These are phyloP conservation scores for Podaxis mareebaensis DNA, from an alignment of 768 basidiomycete species.

Conservation along the genomic window DNA sequence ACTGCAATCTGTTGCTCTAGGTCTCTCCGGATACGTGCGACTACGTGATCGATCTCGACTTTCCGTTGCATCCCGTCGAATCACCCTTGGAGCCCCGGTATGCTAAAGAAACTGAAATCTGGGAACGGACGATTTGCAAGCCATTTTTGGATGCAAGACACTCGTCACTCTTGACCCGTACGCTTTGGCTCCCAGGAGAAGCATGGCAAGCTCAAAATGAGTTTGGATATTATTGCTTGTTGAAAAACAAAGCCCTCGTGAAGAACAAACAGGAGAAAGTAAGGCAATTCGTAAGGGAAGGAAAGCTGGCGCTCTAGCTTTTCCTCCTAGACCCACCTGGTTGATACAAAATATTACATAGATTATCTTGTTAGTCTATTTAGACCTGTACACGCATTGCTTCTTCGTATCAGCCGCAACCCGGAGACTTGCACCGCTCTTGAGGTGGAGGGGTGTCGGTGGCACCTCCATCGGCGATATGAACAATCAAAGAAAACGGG, in stretches of 20 bases:
- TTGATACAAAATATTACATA: neutral
- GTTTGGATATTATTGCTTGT: constrained; percentile 90
- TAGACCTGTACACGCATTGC: neutral
- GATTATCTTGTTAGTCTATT: neutral
- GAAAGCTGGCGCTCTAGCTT: constrained; percentile 3
- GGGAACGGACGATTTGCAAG: constrained; percentile 81
- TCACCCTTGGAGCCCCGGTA: constrained; percentile 80
- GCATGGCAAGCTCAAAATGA: constrained; percentile 69
- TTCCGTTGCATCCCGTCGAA: constrained; percentile 62
- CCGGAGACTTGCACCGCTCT: neutral
- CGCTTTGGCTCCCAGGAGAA: constrained; percentile 77
- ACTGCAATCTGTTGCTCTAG: constrained; percentile 35
- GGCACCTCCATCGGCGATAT: neutral
- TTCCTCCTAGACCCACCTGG: too few relatives aligned
- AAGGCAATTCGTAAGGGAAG: constrained; percentile 16
- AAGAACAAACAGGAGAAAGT: constrained; percentile 34
- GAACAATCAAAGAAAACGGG: constrained; percentile 16
- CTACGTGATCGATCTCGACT: constrained; percentile 90
- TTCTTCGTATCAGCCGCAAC: neutral
- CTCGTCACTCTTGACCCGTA: constrained; percentile 71
- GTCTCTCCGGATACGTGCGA: constrained; percentile 75
- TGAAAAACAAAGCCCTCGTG: constrained; percentile 59
- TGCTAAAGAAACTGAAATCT: constrained; percentile 58
- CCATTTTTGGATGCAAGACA: constrained; percentile 83
- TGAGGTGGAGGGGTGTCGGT: neutral